phyloP scores from a whole-genome alignment of 176 grass and related monocot genomes.

The Avena eriantha region DNA sequence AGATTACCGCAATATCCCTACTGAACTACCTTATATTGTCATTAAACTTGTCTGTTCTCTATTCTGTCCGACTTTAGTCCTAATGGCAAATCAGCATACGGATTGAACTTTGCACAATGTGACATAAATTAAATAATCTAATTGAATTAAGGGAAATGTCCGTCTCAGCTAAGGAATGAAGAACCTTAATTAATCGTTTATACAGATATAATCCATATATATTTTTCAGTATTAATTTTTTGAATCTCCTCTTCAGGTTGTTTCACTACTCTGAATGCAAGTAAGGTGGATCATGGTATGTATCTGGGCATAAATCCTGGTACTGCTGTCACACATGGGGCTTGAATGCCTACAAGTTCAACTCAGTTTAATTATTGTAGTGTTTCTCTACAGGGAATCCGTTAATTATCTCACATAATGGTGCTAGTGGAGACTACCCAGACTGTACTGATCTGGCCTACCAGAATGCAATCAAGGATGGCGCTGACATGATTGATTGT shows the following conservation, averaged over 20 bases:
- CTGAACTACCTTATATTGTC: background rate
- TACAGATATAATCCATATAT: background rate
- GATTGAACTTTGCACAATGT: background rate
- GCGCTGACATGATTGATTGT: slow-evolving; percentile 93
- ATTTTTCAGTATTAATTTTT: slow-evolving; percentile 13
- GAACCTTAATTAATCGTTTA: background rate
- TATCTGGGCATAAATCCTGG: slow-evolving; percentile 36
- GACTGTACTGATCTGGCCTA: slow-evolving; percentile 87
- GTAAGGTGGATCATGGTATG: slow-evolving; percentile 69
- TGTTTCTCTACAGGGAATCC: slow-evolving; percentile 55
- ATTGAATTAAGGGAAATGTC: background rate
- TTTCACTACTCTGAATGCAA: slow-evolving; percentile 60
- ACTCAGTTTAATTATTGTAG: slow-evolving; percentile 16
- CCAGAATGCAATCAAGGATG: slow-evolving; percentile 58
- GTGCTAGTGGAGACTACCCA: slow-evolving; percentile 81
- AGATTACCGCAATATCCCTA: background rate
- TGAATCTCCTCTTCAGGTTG: slow-evolving; percentile 73
- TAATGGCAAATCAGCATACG: background rate
- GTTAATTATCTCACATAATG: slow-evolving; percentile 80
- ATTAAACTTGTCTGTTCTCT: background rate
- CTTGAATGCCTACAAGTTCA: slow-evolving; percentile 7
- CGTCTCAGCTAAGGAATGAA: background rate
- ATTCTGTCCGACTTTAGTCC: background rate
- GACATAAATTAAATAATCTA: slow-evolving; percentile 8
- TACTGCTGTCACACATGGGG: background rate